Conservation (phyloP, 306 rosid genomes). For the Quercus aquifolioides region DNA sequence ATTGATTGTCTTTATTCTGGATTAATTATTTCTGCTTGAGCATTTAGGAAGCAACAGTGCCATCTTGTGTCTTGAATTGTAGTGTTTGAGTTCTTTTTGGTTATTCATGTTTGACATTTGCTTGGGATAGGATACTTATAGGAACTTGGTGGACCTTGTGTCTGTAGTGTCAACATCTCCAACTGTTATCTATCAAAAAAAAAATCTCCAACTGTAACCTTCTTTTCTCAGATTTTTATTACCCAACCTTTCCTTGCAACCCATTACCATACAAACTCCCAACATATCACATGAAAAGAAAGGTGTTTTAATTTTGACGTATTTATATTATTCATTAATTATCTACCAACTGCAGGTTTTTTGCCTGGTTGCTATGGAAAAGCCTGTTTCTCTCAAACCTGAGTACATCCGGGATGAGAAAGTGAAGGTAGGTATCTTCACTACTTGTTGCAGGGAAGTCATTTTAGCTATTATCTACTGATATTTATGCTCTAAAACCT, state of each 20-base stretch:
- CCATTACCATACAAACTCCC: not conserved
- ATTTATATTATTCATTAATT: conserved; percentile 6
- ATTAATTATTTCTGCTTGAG: not conserved
- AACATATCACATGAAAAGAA: not conserved
- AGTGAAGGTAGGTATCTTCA: conserved; percentile 74
- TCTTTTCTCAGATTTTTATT: conserved; percentile 5
- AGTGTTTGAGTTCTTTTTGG: conserved; percentile 11
- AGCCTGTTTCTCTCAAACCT: conserved; percentile 86
- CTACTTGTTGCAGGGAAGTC: conserved; percentile 1
- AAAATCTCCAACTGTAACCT: not conserved
- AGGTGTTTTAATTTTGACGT: not conserved
- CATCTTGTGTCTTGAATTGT: not conserved
- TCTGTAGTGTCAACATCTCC: not conserved
- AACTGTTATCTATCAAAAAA: not conserved
- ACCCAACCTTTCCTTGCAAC: not conserved
- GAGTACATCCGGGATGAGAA: conserved; percentile 97
- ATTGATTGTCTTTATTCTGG: not conserved
- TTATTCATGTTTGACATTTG: conserved; percentile 4
- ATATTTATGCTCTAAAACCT: not conserved
- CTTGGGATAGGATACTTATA: conserved; percentile 10
- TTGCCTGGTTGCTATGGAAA: conserved; percentile 97
- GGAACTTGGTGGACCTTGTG: conserved; percentile 19
- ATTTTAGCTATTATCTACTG: not conserved
- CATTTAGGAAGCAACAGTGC: not conserved
- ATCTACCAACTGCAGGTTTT: conserved; percentile 58